Evolutionary conservation across 345 rosid genomes (phyloP).

Genomic region (Xanthoceras sorbifolium): DNA sequence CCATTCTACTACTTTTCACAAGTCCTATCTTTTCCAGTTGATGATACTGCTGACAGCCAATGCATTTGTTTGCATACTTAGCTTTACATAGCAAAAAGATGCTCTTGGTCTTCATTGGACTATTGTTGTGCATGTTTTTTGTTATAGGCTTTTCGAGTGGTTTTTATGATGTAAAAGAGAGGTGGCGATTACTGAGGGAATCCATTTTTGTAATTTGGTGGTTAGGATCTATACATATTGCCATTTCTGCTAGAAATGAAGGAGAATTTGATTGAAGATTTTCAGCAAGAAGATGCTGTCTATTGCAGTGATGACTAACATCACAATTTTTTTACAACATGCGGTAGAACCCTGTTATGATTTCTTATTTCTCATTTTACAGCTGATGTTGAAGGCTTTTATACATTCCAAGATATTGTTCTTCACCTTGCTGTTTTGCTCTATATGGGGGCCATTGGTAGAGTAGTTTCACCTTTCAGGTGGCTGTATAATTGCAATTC

Average conservation of each 20-base stretch:
- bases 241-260: background rate
- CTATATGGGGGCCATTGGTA: background rate
- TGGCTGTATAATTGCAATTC: too few species aligned
- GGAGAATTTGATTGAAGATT: background rate
- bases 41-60: constrained; percentile 21
- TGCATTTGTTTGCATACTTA: constrained; percentile 2
- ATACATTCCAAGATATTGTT: background rate
- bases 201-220: constrained; percentile 16
- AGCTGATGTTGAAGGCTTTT: background rate
- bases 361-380: too few species aligned
- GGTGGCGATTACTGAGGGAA: background rate
- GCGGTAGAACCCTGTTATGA: background rate
- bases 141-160: background rate
- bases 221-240: constrained; percentile 11
- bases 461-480: background rate
- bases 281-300: background rate
- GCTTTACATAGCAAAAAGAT: constrained; percentile 9
- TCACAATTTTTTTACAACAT: background rate
- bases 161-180: background rate
- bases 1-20: constrained; percentile 30
- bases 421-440: background rate
- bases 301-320: background rate
- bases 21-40: constrained; percentile 19
- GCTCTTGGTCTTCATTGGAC: constrained; percentile 11
- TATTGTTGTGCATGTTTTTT: background rate